Percentiles rank a stretch among this genome's conserved stretches.
Evolutionary conservation across 2,329 filamentous ascomycete species (phyloP).

Genomic region (Colletotrichum filicis): DNA sequence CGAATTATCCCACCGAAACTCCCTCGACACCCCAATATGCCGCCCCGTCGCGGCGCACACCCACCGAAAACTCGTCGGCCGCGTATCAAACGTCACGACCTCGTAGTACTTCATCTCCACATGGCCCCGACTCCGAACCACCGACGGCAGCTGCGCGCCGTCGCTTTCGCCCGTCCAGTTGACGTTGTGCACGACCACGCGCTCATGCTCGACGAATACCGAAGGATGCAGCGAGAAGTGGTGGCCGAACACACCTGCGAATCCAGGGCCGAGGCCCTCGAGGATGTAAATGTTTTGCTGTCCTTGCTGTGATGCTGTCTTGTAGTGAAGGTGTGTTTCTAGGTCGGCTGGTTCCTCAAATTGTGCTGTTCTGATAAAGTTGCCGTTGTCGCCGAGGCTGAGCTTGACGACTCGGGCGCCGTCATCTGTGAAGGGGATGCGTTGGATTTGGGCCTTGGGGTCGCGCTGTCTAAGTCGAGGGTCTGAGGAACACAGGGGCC

Average conservation of each 20-base stretch:
- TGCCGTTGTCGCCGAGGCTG: constrained; percentile 17
- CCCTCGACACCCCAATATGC: constrained; percentile 38
- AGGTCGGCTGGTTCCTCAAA: constrained; percentile 21
- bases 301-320: background rate
- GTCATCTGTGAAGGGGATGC: constrained; percentile 34
- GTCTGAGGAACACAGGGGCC: constrained; percentile 33
- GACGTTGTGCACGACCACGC: constrained; percentile 39
- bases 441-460: constrained; percentile 37
- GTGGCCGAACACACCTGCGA: constrained; percentile 36
- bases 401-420: constrained; percentile 35
- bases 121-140: constrained; percentile 32
- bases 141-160: constrained; percentile 38
- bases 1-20: constrained; percentile 25
- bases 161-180: constrained; percentile 38
- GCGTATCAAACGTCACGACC: constrained; percentile 35
- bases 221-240: constrained; percentile 39
- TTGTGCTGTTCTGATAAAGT: constrained; percentile 25
- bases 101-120: constrained; percentile 39
- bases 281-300: constrained; percentile 37
- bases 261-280: constrained; percentile 38
- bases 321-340: constrained; percentile 10
- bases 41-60: constrained; percentile 39
- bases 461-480: constrained; percentile 37
- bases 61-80: constrained; percentile 37
- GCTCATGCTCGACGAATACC: constrained; percentile 40